Percentiles rank a stretch among this genome's conserved stretches.
phyloP scores from a whole-genome alignment of 305 asterid genomes.

The Salvia sclarea region DNA sequence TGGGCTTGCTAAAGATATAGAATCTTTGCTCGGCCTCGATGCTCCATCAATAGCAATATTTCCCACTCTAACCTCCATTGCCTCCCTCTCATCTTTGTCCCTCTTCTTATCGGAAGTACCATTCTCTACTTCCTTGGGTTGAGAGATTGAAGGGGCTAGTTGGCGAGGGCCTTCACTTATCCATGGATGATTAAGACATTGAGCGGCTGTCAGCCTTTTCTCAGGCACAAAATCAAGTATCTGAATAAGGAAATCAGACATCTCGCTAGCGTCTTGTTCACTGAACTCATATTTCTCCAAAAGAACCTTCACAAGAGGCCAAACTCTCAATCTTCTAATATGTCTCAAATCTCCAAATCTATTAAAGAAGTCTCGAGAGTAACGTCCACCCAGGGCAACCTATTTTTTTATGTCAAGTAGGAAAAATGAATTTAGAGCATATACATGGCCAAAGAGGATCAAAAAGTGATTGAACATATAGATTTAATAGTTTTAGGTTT shows the following conservation, averaged over 20 bases:
- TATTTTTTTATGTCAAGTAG: conserved; percentile 30
- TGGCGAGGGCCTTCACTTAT: conserved; percentile 47
- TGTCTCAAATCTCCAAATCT: conserved; percentile 90
- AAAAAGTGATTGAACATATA: conserved; percentile 1
- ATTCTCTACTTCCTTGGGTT: conserved; percentile 45
- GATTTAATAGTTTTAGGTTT: conserved; percentile 6
- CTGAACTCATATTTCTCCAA: conserved; percentile 80
- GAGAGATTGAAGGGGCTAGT: conserved; percentile 43
- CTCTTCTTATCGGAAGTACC: conserved; percentile 47
- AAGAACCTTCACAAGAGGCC: conserved; percentile 87
- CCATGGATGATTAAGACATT: conserved; percentile 91
- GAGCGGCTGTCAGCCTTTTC: conserved; percentile 88
- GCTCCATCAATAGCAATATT: conserved; percentile 70
- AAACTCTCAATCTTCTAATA: conserved; percentile 72
- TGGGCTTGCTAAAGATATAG: conserved; percentile 34
- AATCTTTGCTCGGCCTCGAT: conserved; percentile 41
- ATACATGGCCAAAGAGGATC: conserved; percentile 14
- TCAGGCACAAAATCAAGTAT: conserved; percentile 89
- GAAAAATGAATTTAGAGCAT: conserved; percentile 19
- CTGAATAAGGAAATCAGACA: conserved; percentile 77
- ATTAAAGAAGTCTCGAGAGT: conserved; percentile 85
- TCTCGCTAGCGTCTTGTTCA: conserved; percentile 75
- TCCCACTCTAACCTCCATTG: conserved; percentile 85
- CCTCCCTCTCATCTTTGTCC: conserved; percentile 82
- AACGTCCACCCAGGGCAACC: conserved; percentile 92